These are phyloP conservation scores for Cercophora newfieldiana DNA, from an alignment of 495 filamentous ascomycete species.

Conservation along the genomic window DNA sequence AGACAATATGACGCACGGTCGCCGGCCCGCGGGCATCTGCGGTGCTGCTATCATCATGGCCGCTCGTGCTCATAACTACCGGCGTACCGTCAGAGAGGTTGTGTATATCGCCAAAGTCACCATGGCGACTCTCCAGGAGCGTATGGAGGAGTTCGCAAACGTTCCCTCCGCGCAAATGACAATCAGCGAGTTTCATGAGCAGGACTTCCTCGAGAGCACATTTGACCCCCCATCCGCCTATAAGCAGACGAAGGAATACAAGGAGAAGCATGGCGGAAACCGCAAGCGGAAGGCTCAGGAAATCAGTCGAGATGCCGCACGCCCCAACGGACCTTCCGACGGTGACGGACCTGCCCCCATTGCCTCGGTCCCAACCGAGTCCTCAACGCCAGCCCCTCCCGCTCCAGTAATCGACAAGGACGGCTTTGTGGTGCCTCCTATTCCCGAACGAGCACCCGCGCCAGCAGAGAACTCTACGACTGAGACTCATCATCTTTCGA, in stretches of 20 bases:
- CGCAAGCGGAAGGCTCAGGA: slow-evolving; percentile 36
- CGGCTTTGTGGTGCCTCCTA: slow-evolving; percentile 32
- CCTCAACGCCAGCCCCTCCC: too few species aligned
- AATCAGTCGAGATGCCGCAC: slow-evolving; percentile 35
- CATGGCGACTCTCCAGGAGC: slow-evolving; percentile 83
- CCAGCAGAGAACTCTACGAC: slow-evolving; percentile 4
- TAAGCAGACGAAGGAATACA: slow-evolving; percentile 55
- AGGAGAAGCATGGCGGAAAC: slow-evolving; percentile 51
- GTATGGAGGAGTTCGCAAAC: slow-evolving; percentile 83
- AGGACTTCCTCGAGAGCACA: slow-evolving; percentile 49
- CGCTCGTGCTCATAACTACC: slow-evolving; percentile 95
- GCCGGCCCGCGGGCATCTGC: slow-evolving; percentile 89
- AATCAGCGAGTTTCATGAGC: slow-evolving; percentile 80
- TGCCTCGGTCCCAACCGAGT: background rate
- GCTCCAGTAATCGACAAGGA: slow-evolving; percentile 29
- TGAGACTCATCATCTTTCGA: slow-evolving; percentile 14
- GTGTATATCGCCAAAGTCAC: slow-evolving; percentile 96
- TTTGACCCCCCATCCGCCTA: slow-evolving; percentile 85
- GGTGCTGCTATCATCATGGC: slow-evolving; percentile 93
- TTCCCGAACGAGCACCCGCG: slow-evolving; percentile 16
- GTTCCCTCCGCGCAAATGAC: slow-evolving; percentile 78
- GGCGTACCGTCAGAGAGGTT: slow-evolving; percentile 85
- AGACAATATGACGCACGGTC: slow-evolving; percentile 94
- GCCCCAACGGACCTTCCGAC: slow-evolving; percentile 17
- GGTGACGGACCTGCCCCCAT: background rate